These are phyloP conservation scores for Thraustochytrium sp. DNA, from an alignment of 352 stramenopile genomes.

Conservation along the genomic window DNA sequence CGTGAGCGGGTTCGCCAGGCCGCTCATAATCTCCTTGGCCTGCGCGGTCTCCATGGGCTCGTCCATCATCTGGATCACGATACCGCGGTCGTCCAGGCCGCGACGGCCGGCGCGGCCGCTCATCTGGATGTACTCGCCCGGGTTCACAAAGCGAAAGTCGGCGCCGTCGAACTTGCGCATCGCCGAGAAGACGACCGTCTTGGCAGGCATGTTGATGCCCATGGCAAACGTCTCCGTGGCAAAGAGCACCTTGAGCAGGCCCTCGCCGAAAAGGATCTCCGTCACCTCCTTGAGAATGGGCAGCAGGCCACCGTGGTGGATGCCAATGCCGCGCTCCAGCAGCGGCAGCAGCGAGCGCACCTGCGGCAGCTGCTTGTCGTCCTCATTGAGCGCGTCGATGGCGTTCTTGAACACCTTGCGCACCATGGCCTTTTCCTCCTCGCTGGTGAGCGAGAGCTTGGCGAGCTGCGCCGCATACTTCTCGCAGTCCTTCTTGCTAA, in stretches of 20 bases:
- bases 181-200: conserved; percentile 98
- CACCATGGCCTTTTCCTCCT: conserved; percentile 95
- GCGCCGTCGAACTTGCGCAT: conserved; percentile 91
- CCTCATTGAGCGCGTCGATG: conserved; percentile 89
- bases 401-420: conserved; percentile 93
- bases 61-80: conserved; percentile 98
- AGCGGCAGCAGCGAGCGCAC: conserved; percentile 92
- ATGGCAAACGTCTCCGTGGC: conserved; percentile 95
- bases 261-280: conserved; percentile 86
- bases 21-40: conserved; percentile 60
- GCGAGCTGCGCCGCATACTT: conserved; percentile 60
- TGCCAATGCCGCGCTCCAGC: conserved; percentile 96
- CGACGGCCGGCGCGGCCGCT: conserved; percentile 90
- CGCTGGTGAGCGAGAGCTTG: conserved; percentile 85
- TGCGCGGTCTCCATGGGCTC: conserved; percentile 95
- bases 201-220: conserved; percentile 99
- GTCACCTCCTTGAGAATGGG: conserved; percentile 99
- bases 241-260: conserved; percentile 97
- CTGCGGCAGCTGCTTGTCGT: conserved; percentile 95
- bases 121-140: conserved; percentile 93
- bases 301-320: conserved; percentile 97
- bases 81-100: conserved; percentile 92
- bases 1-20: conserved; percentile 79
- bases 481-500: conserved; percentile 97
- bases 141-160: conserved; percentile 89